Percentiles rank a stretch among this genome's conserved stretches.
These are phyloP conservation scores for Trichoderma sp. DNA, from an alignment of 2,329 filamentous ascomycete species.

Conservation along the genomic window DNA sequence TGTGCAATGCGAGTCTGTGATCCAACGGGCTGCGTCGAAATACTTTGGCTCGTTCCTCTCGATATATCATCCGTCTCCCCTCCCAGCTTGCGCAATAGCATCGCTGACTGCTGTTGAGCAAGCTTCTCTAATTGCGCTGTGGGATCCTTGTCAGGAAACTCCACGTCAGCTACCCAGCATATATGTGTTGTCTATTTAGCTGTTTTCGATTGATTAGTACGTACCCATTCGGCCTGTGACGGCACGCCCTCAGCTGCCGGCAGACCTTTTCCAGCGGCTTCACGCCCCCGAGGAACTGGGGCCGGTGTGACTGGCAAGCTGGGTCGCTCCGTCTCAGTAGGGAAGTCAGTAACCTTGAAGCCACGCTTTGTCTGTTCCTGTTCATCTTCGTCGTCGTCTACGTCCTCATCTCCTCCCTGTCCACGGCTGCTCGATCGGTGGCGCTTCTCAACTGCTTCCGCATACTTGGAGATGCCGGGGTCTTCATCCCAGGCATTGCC, in stretches of 20 bases:
- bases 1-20: constrained; percentile 35
- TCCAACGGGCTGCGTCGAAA: constrained; percentile 48
- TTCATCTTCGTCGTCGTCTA: constrained; percentile 15
- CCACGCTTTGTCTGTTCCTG: constrained; percentile 38
- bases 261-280: constrained; percentile 60
- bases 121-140: constrained; percentile 69
- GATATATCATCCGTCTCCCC: constrained; percentile 35
- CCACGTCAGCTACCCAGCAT: constrained; percentile 57
- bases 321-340: constrained; percentile 76
- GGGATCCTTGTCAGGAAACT: constrained; percentile 64
- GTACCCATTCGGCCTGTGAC: constrained; percentile 90
- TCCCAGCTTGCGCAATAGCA: constrained; percentile 57
- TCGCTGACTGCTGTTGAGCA: constrained; percentile 64
- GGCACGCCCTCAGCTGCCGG: constrained; percentile 82
- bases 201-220: constrained; percentile 59
- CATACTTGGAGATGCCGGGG: constrained; percentile 84
- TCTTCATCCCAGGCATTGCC: constrained; percentile 93
- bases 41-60: constrained; percentile 41
- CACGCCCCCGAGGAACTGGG: constrained; percentile 64
- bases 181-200: constrained; percentile 54
- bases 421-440: constrained; percentile 41
- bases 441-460: constrained; percentile 72
- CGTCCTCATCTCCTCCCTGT: constrained; percentile 3
- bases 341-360: constrained; percentile 83
- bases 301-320: constrained; percentile 90